Evolutionary conservation across 805 yeast genomes (phyloP).

Genomic region (Hanseniaspora lachancei): DNA sequence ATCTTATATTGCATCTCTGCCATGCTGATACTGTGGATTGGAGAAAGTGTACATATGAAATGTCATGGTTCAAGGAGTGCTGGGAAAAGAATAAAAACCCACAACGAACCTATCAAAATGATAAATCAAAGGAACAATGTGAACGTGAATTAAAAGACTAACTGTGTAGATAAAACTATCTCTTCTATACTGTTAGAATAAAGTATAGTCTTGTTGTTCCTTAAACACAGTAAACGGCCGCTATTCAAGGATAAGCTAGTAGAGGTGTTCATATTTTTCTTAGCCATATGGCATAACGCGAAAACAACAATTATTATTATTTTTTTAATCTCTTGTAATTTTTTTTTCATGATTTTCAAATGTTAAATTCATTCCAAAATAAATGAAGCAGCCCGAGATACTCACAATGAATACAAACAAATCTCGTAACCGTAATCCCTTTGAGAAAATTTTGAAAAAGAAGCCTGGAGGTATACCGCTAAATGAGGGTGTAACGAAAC

Average conservation of each 20-base stretch:
- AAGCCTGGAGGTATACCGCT: background rate
- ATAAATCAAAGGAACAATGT: conserved; percentile 14
- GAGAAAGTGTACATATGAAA: conserved; percentile 59
- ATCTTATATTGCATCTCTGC: conserved; percentile 55
- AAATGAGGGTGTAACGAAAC: background rate
- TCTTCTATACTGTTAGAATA: background rate
- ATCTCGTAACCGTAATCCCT: background rate
- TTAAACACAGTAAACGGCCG: too few species aligned
- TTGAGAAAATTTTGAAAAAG: conserved; percentile 4
- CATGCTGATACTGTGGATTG: conserved; percentile 75
- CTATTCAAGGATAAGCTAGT: background rate
- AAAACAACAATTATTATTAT: background rate
- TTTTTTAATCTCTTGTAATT: too few species aligned
- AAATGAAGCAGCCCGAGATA: background rate
- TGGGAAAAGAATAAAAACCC: conserved; percentile 49
- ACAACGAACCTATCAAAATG: conserved; percentile 28
- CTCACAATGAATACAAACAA: background rate
- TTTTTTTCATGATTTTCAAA: background rate
- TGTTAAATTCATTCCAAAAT: too few species aligned
- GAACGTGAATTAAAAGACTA: conserved; percentile 1
- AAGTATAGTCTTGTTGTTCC: too few species aligned
- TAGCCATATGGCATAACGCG: background rate
- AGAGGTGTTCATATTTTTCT: background rate
- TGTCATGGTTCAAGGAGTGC: conserved; percentile 49
- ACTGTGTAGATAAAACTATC: background rate